Base-by-base conservation (phyloP, 2,329 filamentous ascomycete species). In the Chrysoporthe cubensis region DNA sequence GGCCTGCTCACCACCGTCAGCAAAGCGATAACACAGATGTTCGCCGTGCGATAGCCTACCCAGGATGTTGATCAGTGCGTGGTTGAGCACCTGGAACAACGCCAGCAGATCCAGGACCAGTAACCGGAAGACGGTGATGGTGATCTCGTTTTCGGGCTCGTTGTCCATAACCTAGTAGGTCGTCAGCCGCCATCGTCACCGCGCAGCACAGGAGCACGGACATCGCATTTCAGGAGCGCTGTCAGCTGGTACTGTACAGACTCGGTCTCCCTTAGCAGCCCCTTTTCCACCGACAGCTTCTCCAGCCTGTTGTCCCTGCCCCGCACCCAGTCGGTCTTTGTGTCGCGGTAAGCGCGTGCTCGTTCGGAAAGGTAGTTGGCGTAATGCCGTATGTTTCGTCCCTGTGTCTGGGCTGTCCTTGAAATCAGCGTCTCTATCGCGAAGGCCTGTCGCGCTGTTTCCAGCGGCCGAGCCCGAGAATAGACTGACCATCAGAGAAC, bases 91-190 rank as follows among this genome's bases (percentile, higher is more conserved):
- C 75, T 97, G 94, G 81, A 97, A 99, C 65, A 99, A 83, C 16
- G 92, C 90, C 69, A 99, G 80, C 48, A 99, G 84, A 78, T 99
- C 96, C 74, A 97, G 84, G 26, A 97, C 96, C 65, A 99, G 83
- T 71, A 99, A 84, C 68, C 96, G 88, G 77, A 98, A 99, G 40
- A 96, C 94, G 11, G 93, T 96, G 72, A 98, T 86, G 11, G 94
- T 96, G 73, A 99, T 98, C 79, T 99, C 96, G 76, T 98, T 99
- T 77, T 97, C 94, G 8, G 92, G 89, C 74, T 98, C 96, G 71
- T 90, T 88, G 62, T 93, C 90, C 76, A 98, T 87, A 63, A 97
- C 88, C 93, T 72, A 72, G 65, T 44, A 61, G 9, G 32, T 46
- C 56, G 62, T 68, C 58, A 68, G 68, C 66, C 54, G 16, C 14